Evolutionary conservation across 1,284 basidiomycete genomes (phyloP), one percentile per base, ranked within the genome.

Genomic region (Xerocomus minutiporus): DNA sequence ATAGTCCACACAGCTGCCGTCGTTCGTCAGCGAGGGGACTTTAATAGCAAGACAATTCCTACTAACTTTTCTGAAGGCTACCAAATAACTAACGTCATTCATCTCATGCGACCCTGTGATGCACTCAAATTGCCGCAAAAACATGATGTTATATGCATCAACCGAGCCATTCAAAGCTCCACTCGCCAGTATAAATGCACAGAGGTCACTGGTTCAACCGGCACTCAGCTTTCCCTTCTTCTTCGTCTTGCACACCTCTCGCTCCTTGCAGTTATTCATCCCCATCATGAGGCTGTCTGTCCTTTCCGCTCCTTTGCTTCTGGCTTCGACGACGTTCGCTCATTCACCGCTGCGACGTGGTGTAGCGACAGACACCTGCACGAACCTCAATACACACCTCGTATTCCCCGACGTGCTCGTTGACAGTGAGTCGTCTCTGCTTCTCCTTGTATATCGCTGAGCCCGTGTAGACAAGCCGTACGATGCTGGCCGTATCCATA

Each of bases 271-370:
- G 12, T 15, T 9, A 15, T 34, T 34, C 12, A 34, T 9, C 32
- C 13, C 13, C 12, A 8, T 17, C 53, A 66, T 63, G 64, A 65
- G 29, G 11, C 8, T 50, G 1, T 34, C 39, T 28, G 43, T 55
- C 2, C 48, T 65, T 23, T 51, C 52, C 45, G 38, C 40, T 46
- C 59, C 61, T 50, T 50, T 67, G n/a, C 44, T 65, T 38, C 3
- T 59, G 15, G 55, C 46, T 38, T 59, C 59, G 6, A 28, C 54
- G 28, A 40, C 52, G 0, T 41, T 65, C 35, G 59, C 63, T 54
- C 56, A 47, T 46, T 52, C 61, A 28, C 51, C 53, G 5, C 50
- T 54, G 20, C 48, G n/a, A 47, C 51, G 57, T 26, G 41, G 48
- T 26, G 26, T 4, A 8, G 8, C 17, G 8, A 52, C 50, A 1